Base-by-base conservation (phyloP, 1,284 basidiomycete species). In the Leccinum solheimii region DNA sequence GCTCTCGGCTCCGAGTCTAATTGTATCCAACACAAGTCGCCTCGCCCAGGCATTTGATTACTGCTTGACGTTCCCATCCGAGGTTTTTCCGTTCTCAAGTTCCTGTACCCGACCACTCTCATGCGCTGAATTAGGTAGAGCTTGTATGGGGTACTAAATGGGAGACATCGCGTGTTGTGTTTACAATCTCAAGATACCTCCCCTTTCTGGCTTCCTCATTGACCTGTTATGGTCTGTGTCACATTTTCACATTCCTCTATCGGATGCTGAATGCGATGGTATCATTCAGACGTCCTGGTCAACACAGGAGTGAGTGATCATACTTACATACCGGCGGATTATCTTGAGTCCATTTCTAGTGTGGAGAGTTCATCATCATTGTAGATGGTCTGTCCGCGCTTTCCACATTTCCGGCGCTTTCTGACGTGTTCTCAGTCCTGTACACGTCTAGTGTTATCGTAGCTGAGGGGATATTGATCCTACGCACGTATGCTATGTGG, bases 401-500 rank as follows among this genome's bases (percentile, higher is more conserved):
- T 21, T 11, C 19, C 1, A 11, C n/a, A 45, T 21, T 21, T 21
- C 43, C 14, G 10, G 10, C 19, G 19, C 7, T 45, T 40, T 40
- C 16, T 40, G 38, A 40, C 38, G 4, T 16, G 16, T 40, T 45
- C 19, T 45, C 13, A 45, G 43, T 10, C 13, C 36, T 67, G 8
- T 74, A 66, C 36, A 63, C 3, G 34, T 52, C 60, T 13, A 66
- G 69, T n/a, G 48, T 71, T 26, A 32, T 71, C 14, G 57, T 62
- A 10, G 55, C 72, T 3, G 72, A 73, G 54, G 70, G 43, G 19
- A 21, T 45, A 10, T 21, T 45, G 10, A 21, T 45, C 43, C 10
- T 45, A 9, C 43, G 43, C 32, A 73, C 69, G 27, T 71, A 72
- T 26, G 64, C 72, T n/a, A 54, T 73, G 49, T 71, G 71, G 69